Evolutionary conservation across 495 filamentous ascomycete genomes (phyloP), one percentile per base, ranked within the genome.

Genomic region (Penicillium pulvis): DNA sequence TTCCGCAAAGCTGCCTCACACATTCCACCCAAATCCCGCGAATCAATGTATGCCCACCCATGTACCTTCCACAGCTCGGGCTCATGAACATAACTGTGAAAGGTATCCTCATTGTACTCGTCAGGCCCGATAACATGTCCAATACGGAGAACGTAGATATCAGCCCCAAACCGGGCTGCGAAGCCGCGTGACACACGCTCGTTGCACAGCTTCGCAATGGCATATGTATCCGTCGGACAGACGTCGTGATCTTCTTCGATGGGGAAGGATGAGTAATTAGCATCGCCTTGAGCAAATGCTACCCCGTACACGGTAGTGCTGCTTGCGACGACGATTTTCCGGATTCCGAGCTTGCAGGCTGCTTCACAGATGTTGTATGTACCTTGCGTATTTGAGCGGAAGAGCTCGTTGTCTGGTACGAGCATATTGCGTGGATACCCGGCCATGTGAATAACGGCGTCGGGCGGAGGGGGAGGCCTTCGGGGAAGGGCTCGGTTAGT

Each of bases 361-460:
- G 82, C 83, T 59, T 85, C 82, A 55, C 85, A 76, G 35, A 85
- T 74, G 58, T 86, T 86, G 63, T 85, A 85, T 4, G 83, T 81
- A 12, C 71, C 64, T 11, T 72, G 63, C 0, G 78, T 77, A 60
- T 87, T 86, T 10, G 71, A 73, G 35, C 70, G 72, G 68, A 83
- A 85, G 44, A 69, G 72, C 61, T 85, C 81, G 46, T 79, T 82
- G 62, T 86, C 84, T 2, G 83, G 83, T 0, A 82, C 80, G 4
- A 83, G 65, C 79, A 87, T 78, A 64, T 85, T 85, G n/a, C 83
- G 71, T 10, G 84, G 78, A 63, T 82, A 81, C 4, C 81, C 82
- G 16, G 81, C 83, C 30, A 86, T 80, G 64, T 86, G 83, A 51
- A 86, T 80, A 11, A 85, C 79, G 1, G 77, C 83, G 66, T 85